These are phyloP conservation scores for Cardamine resedifolia DNA, from an alignment of 345 rosid species.

Conservation along the genomic window DNA sequence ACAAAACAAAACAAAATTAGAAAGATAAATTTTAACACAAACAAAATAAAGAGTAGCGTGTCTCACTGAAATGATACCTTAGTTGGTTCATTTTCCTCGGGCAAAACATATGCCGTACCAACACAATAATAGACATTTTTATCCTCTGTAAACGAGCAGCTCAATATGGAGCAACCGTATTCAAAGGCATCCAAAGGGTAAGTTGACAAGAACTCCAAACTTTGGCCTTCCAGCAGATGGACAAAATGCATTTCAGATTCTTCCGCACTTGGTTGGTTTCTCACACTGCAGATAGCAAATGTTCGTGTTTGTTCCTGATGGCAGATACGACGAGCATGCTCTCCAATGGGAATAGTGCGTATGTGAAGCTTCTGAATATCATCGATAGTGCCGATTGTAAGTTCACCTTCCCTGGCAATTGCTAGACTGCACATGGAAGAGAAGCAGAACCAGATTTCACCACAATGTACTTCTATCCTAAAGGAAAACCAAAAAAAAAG, in stretches of 20 bases:
- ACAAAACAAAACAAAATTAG: background rate
- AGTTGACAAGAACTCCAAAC: constrained; percentile 73
- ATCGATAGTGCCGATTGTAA: constrained; percentile 92
- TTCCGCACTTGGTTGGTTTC: constrained; percentile 66
- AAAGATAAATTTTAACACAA: background rate
- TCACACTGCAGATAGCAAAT: constrained; percentile 79
- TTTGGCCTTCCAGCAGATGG: constrained; percentile 82
- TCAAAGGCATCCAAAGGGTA: constrained; percentile 85
- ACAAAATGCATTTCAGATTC: constrained; percentile 80
- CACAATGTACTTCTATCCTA: background rate
- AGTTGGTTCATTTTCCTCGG: constrained; percentile 82
- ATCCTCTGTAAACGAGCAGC: constrained; percentile 89
- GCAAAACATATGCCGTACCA: constrained; percentile 94
- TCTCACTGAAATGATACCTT: constrained; percentile 51
- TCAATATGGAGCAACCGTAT: constrained; percentile 85
- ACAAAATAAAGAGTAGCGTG: background rate
- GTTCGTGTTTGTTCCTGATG: constrained; percentile 96
- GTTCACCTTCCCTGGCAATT: constrained; percentile 92
- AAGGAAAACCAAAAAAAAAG: background rate
- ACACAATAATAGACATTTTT: constrained; percentile 78
- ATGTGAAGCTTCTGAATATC: constrained; percentile 98
- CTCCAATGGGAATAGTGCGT: constrained; percentile 92
- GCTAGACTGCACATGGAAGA: constrained; percentile 62
- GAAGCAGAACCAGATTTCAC: constrained; percentile 26
- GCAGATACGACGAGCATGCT: constrained; percentile 87